Base-by-base conservation (phyloP, 768 basidiomycete genomes). In the Crassisporium funariophilum region DNA sequence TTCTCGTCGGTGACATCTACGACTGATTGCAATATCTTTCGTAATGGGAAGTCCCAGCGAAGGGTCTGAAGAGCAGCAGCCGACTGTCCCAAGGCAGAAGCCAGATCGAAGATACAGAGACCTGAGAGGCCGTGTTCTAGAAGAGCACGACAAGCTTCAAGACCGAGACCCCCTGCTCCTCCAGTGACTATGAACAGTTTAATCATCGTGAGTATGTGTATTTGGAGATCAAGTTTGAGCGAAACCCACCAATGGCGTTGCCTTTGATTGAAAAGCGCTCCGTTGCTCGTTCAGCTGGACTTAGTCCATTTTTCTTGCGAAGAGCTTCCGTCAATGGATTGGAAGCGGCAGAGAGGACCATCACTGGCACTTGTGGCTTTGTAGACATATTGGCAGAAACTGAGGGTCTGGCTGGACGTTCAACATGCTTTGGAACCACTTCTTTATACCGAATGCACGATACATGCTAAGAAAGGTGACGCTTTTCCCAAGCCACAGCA, bases 121-220 rank as follows among this genome's bases (percentile, higher is more conserved):
- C 67, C 66, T 10, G 62, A 60, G n/a, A 64, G 63, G 10, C 74
- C 75, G 35, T 77, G 75, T 44, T 75, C 75, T 6, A 77, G 65
- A 10, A 77, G 59, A 4, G 68, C 70, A n/a, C 67, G 69, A 5
- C 62, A 65, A 10, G 63, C 63, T 47, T 62, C 67, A 9, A 74
- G 41, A 5, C 67, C 73, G 9, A 75, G 63, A 41, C 59, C 53
- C 0, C 74, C 73, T 21, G 72, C 69, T 17, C 76, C 75, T 5
- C 72, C 73, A 2, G 73, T 77, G 15, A 75, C 74, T 76, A n/a
- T n/a, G n/a, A n/a, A n/a, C n/a, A n/a, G n/a, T n/a, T n/a, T n/a
- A n/a, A n/a, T n/a, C n/a, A n/a, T n/a, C n/a, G n/a, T n/a, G n/a
- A n/a, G 34, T 27, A 23, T 22, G n/a, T 16, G 17, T 1, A 12